Base-by-base conservation (phyloP, 768 basidiomycete genomes). In the Suillus weaverae region DNA sequence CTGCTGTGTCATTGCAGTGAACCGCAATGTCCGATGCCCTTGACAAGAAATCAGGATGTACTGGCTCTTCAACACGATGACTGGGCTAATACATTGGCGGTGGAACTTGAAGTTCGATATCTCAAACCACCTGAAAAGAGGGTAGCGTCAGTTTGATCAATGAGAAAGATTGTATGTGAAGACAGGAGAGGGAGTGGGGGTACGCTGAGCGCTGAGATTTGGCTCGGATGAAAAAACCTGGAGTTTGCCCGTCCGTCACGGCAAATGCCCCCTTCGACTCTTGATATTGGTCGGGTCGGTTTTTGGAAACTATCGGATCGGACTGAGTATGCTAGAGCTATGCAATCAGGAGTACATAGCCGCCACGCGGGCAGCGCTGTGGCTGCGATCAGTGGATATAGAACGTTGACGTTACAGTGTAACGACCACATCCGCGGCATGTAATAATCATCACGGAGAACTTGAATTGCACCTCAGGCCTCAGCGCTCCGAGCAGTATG, bases 21-120 rank as follows among this genome's bases (percentile, higher is more conserved):
- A 99, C 96, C 87, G 90, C 92, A 48, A 99, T 91, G 68, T 98
- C 97, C 70, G 99, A 80, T 0, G 97, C 44, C 97, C 79, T 99
- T 99, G 70, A 99, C 97, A 68, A 99, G 83, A 65, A 95, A 92
- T 71, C 97, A 53, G 8, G 51, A 53, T 11, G 18, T 1, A 51
- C 14, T 30, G 8, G 9, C 32, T 53, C 51, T 51, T 33, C 30
- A 5, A 18, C 18, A 53, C 30, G 16, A 53, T 10, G 9, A 18
- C 51, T 32, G 18, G 18, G 32, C 30, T 53, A 53, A 53, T 22
- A 48, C 22, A 5, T 22, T 7, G 46, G 46, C 26, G 13, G 22
- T 48, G 13, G 22, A 48, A 26, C 46, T 48, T 48, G 46, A 51
- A 51, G 30, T 18, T 51, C 16, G 16, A 26, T 16, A 13, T 41